These are phyloP conservation scores for Mucor indicus DNA, from an alignment of 371 early-diverging fungal genomes.

Conservation along the genomic window DNA sequence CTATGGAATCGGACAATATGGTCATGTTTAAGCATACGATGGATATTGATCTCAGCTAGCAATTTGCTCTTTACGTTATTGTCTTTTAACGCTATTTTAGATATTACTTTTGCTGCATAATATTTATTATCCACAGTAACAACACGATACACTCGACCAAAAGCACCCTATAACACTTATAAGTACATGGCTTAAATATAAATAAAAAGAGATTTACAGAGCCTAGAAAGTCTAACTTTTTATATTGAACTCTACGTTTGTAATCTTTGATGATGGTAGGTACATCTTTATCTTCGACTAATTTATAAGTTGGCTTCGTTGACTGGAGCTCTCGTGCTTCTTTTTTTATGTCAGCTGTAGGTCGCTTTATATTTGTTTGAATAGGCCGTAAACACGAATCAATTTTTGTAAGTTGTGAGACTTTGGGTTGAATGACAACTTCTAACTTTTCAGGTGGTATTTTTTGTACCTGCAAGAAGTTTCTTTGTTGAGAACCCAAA, in stretches of 20 bases:
- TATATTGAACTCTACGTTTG: constrained; percentile 1
- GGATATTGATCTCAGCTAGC: constrained; percentile 88
- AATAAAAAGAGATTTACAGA: constrained; percentile 2
- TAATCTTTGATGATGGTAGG: constrained; percentile 11
- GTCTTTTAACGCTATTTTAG: constrained; percentile 56
- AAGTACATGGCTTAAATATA: too few species aligned
- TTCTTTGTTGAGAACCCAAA: background rate
- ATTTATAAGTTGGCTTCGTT: background rate
- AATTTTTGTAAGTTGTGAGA: background rate
- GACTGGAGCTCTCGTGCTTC: background rate
- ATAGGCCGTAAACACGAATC: background rate
- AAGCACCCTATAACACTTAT: constrained; percentile 71
- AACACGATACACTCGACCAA: constrained; percentile 84
- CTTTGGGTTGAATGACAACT: background rate
- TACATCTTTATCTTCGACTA: constrained; percentile 12
- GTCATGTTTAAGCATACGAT: constrained; percentile 71
- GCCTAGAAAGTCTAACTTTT: constrained; percentile 10
- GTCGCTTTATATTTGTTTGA: background rate
- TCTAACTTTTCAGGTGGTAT: background rate
- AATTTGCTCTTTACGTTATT: constrained; percentile 69
- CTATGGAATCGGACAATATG: constrained; percentile 85
- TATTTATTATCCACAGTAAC: constrained; percentile 30
- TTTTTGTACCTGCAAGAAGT: background rate
- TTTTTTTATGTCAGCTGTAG: background rate
- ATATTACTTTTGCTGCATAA: constrained; percentile 82